Evolutionary conservation across 768 basidiomycete species (phyloP), one percentile per base, ranked within the genome.

Genomic region (Hydnum rufescens): DNA sequence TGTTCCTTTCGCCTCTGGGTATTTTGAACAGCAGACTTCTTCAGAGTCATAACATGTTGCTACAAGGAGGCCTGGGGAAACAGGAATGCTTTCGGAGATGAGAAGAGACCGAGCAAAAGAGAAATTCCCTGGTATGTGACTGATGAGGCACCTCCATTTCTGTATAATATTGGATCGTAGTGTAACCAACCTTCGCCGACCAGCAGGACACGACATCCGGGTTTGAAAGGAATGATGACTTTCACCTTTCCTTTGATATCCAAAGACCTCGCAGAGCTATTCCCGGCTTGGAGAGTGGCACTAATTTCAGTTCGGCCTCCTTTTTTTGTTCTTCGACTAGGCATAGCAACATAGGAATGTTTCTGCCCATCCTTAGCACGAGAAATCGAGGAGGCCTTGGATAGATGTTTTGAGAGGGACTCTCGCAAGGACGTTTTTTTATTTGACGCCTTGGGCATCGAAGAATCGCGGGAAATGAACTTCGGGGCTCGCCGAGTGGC

Each of bases 41-140:
- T 90, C 77, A 0, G 74, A 69, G 64, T 97, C 93, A 63, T 82
- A 88, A 0, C 86, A 74, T 1, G 90, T 96, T 3, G 90, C 85
- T 0, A 80, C 75, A 47, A 97, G 63, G 57, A 83, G 84, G n/a
- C 60, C 63, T 0, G 78, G 68, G 0, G 77, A 74, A 2, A 87
- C 66, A 56, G 65, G 62, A 31, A 65, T 53, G 2, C 71, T 69
- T 0, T 76, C 70, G 49, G 68, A 58, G 8, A 68, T 58, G 26
- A 85, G 64, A 16, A 96, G 71, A 16, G 89, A 78, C 26, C 74
- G 76, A 2, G 89, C 73, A 59, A 86, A 97, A 1, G 92, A 93
- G 61, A 97, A 96, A 64, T 96, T 87, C 6, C 65, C 64, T 65
- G 13, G 18, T 6, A n/a, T 39, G 6, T 18, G 22, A 16, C 42